A percentile compares a stretch with the other conserved stretches of the same genome.
Conservation (phyloP, 441 rosid genomes). For the Populus hybrid region DNA sequence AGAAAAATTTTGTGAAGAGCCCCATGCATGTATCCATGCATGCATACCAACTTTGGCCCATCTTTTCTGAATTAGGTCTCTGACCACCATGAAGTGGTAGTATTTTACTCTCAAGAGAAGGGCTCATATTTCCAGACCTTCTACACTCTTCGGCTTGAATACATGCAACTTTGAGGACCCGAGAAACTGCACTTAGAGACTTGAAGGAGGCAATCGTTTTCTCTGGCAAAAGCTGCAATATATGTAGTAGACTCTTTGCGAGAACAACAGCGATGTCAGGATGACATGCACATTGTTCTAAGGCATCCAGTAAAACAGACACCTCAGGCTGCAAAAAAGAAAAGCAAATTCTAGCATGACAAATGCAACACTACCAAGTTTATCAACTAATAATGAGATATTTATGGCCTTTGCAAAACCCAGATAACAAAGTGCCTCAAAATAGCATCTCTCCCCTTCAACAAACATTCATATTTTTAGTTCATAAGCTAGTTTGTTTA, state of each 20-base stretch:
- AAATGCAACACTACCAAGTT: constrained; percentile 1
- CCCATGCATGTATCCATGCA: constrained; percentile 67
- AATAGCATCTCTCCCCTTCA: neutral
- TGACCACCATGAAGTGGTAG: constrained; percentile 28
- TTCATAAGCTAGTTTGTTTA: neutral
- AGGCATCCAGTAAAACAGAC: constrained; percentile 80
- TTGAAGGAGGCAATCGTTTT: constrained; percentile 73
- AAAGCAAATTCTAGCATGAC: neutral
- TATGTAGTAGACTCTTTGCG: constrained; percentile 66
- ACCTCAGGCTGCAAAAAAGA: constrained; percentile 69
- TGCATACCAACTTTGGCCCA: constrained; percentile 47
- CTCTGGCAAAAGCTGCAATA: constrained; percentile 70
- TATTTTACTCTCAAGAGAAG: constrained; percentile 31
- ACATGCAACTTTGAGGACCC: constrained; percentile 82
- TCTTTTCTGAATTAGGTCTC: constrained; percentile 36
- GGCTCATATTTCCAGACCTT: constrained; percentile 31
- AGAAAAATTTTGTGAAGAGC: constrained; percentile 65
- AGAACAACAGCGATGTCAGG: constrained; percentile 61
- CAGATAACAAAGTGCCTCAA: neutral
- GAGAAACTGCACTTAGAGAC: constrained; percentile 65
- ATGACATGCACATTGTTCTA: constrained; percentile 80
- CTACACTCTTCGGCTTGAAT: constrained; percentile 68
- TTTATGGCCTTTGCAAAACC: neutral
- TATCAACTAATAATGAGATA: neutral
- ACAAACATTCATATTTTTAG: neutral